Conservation (phyloP, 768 basidiomycete genomes). For the Leucosporidium creatinivorum region DNA sequence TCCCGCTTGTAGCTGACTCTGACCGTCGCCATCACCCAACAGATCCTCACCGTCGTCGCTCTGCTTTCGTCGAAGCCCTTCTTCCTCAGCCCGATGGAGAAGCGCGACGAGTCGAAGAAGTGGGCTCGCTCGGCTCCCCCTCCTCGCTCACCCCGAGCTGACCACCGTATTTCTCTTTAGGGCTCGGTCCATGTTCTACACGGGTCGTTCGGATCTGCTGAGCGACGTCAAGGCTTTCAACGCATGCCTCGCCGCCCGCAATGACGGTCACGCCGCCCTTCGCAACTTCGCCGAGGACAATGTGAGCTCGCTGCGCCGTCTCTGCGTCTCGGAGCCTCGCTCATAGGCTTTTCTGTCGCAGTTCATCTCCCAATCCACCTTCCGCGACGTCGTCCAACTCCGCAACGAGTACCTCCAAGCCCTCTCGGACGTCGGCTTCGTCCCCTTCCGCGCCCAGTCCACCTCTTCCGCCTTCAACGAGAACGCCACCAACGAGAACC, state of each 20-base stretch:
- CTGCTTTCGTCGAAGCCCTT: slow-evolving; percentile 79
- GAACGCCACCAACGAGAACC: slow-evolving; percentile 60
- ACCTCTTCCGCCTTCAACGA: slow-evolving; percentile 53
- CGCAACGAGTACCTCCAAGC: slow-evolving; percentile 68
- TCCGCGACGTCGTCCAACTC: slow-evolving; percentile 71
- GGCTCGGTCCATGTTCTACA: slow-evolving; percentile 62
- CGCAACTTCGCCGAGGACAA: slow-evolving; percentile 61
- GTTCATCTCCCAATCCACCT: slow-evolving; percentile 65
- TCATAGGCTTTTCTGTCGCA: slow-evolving; percentile 49
- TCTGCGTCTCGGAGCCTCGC: neutral
- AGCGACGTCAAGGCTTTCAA: slow-evolving; percentile 73
- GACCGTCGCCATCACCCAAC: neutral
- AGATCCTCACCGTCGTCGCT: slow-evolving; percentile 69
- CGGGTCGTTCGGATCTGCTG: slow-evolving; percentile 71
- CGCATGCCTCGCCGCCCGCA: slow-evolving; percentile 42
- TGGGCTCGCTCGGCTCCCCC: slow-evolving; percentile 40
- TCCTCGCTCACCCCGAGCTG: neutral
- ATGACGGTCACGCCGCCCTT: slow-evolving; percentile 49
- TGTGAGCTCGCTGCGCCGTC: slow-evolving; percentile 39
- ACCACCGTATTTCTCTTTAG: slow-evolving; percentile 43
- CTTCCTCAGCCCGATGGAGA: slow-evolving; percentile 73
- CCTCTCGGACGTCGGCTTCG: slow-evolving; percentile 63
- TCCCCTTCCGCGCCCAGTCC: slow-evolving; percentile 49
- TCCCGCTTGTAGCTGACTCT: neutral
- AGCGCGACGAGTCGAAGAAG: slow-evolving; percentile 69